Base-by-base conservation (phyloP, 495 filamentous ascomycete species). In the Trichoderma erinaceum region DNA sequence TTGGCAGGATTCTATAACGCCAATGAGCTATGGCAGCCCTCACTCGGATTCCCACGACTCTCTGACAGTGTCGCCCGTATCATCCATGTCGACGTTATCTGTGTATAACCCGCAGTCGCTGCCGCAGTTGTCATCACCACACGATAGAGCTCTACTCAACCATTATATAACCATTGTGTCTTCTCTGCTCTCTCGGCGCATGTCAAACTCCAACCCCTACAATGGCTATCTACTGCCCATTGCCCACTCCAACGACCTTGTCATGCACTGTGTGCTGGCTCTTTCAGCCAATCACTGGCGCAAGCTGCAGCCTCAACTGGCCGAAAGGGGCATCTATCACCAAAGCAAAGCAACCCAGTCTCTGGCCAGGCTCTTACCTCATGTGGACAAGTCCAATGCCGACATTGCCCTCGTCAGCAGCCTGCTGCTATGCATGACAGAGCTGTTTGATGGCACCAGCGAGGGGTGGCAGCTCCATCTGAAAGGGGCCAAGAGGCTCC, bases 351-450 rank as follows among this genome's bases (percentile, higher is more conserved):
- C 65, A 25, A 66, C 65, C 13, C 65, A 66, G 43, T 44, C 65
- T n/a, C 65, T 66, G 41, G 65, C 65, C 29, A 32, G 65, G 41
- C 27, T 66, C 15, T 43, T 66, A 5, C 65, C 65, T 12, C 65
- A 66, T 29, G 65, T 66, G n/a, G 65, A 66, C 27, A 48, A 41
- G 18, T 46, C 65, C 0, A 66, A 46, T 35, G 65, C 65, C 43
- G 65, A 66, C 43, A 66, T 66, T 52, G 65, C 65, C 41, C 65
- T 66, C 1, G 65, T 66, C n/a, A 50, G 65, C 65, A 66, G 65
- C 43, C 43, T 66, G 41, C 23, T 66, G 21, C 65, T 66, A 8
- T 66, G 65, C 65, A 66, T 66, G 65, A 66, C 65, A 13, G 65
- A 66, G 43, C 65, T 66, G 15, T 66, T 66, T 23, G 65, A 66